Conservation (phyloP, 352 stramenopile species). For the Phytophthora agathidicida region DNA sequence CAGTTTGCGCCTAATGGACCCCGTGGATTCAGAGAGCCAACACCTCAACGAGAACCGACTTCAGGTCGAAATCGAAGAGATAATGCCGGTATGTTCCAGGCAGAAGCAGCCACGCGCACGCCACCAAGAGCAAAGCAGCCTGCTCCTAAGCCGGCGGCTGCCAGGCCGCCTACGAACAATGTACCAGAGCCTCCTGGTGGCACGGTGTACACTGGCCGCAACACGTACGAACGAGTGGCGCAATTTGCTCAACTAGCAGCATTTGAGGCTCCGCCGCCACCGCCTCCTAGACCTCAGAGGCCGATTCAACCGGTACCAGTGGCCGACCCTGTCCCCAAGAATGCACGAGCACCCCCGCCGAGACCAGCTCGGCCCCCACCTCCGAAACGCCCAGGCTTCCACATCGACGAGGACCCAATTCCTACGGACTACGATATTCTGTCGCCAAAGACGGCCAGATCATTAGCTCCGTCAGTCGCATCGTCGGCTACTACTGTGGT, state of each 20-base stretch:
- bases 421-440: conserved; percentile 32
- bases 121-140: conserved; percentile 16
- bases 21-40: conserved; percentile 7
- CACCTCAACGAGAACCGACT: conserved; percentile 15
- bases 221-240: conserved; percentile 29
- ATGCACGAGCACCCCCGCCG: conserved; percentile 11
- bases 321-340: conserved; percentile 25
- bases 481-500: conserved; percentile 33
- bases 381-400: conserved; percentile 15
- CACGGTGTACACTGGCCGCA: conserved; percentile 34
- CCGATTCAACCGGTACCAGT: conserved; percentile 29
- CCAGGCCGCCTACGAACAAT: conserved; percentile 12
- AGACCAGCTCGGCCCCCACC: conserved; percentile 11
- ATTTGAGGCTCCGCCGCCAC: conserved; percentile 32
- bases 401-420: conserved; percentile 17
- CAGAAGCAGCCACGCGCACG: conserved; percentile 11
- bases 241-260: conserved; percentile 39
- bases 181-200: conserved; percentile 11
- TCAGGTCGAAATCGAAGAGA: conserved; percentile 20
- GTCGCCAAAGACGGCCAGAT: conserved; percentile 36
- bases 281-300: conserved; percentile 28
- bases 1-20: conserved; percentile 14
- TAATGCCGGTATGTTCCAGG: conserved; percentile 6
- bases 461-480: conserved; percentile 32
- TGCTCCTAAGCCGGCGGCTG: conserved; percentile 13